These are phyloP conservation scores for Trypanosoma theileri DNA, from an alignment of 208 protist species.

Conservation along the genomic window DNA sequence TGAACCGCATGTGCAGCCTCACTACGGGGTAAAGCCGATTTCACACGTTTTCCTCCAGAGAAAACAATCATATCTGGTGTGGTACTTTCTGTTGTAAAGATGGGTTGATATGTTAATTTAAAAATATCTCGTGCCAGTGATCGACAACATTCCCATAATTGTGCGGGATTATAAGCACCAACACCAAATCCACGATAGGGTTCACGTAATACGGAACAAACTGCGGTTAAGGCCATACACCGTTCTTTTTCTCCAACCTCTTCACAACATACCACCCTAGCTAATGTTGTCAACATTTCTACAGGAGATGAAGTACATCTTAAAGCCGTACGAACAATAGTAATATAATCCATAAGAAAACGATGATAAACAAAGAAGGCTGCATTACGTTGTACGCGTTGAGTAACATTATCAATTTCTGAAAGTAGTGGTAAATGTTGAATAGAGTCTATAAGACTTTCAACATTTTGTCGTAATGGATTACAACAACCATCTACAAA, in stretches of 20 bases:
- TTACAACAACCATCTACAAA: constrained; percentile 31
- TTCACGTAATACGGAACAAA: constrained; percentile 35
- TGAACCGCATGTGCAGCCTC: constrained; percentile 13
- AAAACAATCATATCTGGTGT: constrained; percentile 28
- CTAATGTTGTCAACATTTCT: constrained; percentile 47
- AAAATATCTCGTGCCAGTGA: constrained; percentile 26
- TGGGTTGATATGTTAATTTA: constrained; percentile 27
- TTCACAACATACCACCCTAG: constrained; percentile 54
- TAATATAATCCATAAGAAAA: constrained; percentile 59
- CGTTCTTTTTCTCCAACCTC: constrained; percentile 41
- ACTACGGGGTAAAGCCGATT: constrained; percentile 14
- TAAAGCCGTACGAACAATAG: constrained; percentile 47
- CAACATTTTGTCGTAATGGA: constrained; percentile 24
- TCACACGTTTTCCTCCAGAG: constrained; percentile 42
- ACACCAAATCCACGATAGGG: constrained; percentile 18
- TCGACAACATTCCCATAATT: constrained; percentile 43
- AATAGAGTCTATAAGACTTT: constrained; percentile 29
- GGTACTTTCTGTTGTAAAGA: constrained; percentile 32
- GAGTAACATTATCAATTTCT: constrained; percentile 22
- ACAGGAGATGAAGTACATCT: constrained; percentile 33
- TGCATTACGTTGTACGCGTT: constrained; percentile 51
- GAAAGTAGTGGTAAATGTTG: constrained; percentile 14
- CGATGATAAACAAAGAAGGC: constrained; percentile 49
- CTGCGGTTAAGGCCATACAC: constrained; percentile 46
- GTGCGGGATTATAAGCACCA: constrained; percentile 31